Evolutionary conservation across 495 filamentous ascomycete genomes (phyloP).

Genomic region (Tuber microsphaerosporum): DNA sequence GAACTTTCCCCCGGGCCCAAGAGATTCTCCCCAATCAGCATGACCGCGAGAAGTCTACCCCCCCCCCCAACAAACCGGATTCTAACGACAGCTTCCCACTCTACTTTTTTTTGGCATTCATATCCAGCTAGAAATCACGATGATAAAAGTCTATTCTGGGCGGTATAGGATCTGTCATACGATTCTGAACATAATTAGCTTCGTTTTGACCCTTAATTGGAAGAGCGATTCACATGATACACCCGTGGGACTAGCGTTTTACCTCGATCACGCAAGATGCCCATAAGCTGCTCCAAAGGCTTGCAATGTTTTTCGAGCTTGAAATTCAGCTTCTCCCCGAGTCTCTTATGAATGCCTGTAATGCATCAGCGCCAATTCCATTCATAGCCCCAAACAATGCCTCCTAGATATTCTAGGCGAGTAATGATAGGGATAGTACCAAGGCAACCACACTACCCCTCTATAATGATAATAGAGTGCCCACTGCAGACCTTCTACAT

Average conservation of each 20-base stretch:
- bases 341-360: conserved; percentile 76
- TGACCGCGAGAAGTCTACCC: too few species aligned
- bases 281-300: conserved; percentile 96
- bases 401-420: conserved; percentile 87
- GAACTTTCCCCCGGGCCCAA: conserved; percentile 85
- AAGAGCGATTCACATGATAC: conserved; percentile 53
- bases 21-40: too few species aligned
- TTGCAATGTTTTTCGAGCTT: conserved; percentile 85
- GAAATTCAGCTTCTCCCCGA: conserved; percentile 85
- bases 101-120: conserved; percentile 99
- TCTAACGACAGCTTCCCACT: conserved; percentile 98
- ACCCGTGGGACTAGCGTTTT: conserved; percentile 88
- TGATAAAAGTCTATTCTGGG: conserved; percentile 98
- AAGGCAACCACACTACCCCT: conserved; percentile 94
- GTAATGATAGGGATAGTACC: conserved; percentile 96
- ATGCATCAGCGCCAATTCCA: conserved; percentile 11
- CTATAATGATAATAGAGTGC: conserved; percentile 39
- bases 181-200: conserved; percentile 44
- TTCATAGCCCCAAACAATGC: conserved; percentile 15
- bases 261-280: conserved; percentile 90
- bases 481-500: too few species aligned
- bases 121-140: conserved; percentile 92
- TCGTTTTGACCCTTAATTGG: neutral
- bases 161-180: conserved; percentile 87
- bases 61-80: conserved; percentile 97